Percentiles rank a stretch among this genome's conserved stretches.
Conservation (phyloP, 768 basidiomycete species). For the Lactarius evosmus region DNA sequence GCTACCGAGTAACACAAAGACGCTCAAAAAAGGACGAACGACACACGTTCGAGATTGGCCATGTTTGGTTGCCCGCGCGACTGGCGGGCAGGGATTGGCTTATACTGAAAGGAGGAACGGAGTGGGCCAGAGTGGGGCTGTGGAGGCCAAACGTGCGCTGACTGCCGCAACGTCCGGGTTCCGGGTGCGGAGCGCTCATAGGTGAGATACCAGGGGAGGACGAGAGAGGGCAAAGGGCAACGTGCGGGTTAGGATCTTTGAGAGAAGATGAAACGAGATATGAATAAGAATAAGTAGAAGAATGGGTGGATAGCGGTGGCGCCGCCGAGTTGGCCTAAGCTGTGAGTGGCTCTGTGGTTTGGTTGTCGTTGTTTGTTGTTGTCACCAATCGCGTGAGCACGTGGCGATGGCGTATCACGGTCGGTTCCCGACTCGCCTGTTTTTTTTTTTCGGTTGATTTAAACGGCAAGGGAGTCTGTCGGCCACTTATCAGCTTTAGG, state of each 20-base stretch:
- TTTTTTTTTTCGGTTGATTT: conserved; percentile 12
- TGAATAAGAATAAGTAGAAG: not conserved
- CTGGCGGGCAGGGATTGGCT: not conserved
- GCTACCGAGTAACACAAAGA: conserved; percentile 6
- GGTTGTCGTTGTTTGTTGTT: not conserved
- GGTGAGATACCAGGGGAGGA: not conserved
- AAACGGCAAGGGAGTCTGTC: not conserved
- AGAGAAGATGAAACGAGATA: not conserved
- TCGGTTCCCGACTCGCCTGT: not conserved
- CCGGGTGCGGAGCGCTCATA: conserved; percentile 5
- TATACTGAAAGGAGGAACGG: not conserved
- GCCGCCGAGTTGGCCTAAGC: no score
- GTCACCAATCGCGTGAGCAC: not conserved
- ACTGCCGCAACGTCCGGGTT: not conserved
- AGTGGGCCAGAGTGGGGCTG: not conserved
- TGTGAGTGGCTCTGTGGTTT: not conserved
- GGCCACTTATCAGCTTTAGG: not conserved
- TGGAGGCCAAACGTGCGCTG: conserved; percentile 7
- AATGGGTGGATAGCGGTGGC: not conserved
- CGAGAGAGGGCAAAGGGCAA: not conserved
- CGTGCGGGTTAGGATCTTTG: not conserved
- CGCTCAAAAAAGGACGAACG: not conserved
- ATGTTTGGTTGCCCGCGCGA: not conserved
- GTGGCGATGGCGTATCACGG: conserved; percentile 14
- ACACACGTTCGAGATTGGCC: conserved; percentile 11